Base-by-base conservation (phyloP, 2,329 filamentous ascomycete species). In the Gnomoniopsis smithogilvyi region DNA sequence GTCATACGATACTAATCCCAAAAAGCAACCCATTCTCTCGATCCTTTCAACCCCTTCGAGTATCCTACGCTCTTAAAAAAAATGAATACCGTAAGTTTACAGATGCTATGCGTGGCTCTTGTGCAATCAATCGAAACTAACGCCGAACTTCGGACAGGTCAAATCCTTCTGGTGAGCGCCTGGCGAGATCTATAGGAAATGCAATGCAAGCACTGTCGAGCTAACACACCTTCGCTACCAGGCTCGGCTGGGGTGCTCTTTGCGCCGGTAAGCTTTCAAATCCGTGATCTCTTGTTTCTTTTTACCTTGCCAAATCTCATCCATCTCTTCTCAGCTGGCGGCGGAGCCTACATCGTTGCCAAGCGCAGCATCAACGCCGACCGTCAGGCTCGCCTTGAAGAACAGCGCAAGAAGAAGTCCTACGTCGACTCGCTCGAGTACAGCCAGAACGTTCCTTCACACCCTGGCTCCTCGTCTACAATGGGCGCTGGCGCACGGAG, bases 281-380 rank as follows among this genome's bases (percentile, higher is more conserved):
- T 34, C 49, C 26, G 55, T 58, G 26, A 54, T 30, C 3, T 6
- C 8, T 1, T 19, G 15, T 6, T 30, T 2, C 36, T 22, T 11
- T 46, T 14, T 2, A 21, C 12, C 26, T 21, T 24, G 19, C 7
- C 48, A 24, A 22, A 51, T 41, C 11, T 17, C 15, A 17, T 41
- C 51, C 62, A 19, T n/a, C 19, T 57, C 21, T 41, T 56, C 33
- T 55, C 70, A 92, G 92, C 93, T 66, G 95, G 94, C 70, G 95
- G 86, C 65, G 91, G 89, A 64, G 92, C 94, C 69, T 99, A 98
- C 81, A 92, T 91, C 79, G 96, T 97, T 73, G 95, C 95, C 64
- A 99, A 99, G 82, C 84, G 86, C 70, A 88, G 88, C 73, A 96
- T 99, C 82, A 96, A 97, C 72, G 90, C 90, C 66, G 92, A 97